Conservation (phyloP, 345 rosid genomes). For the Erucastrum elatum region DNA sequence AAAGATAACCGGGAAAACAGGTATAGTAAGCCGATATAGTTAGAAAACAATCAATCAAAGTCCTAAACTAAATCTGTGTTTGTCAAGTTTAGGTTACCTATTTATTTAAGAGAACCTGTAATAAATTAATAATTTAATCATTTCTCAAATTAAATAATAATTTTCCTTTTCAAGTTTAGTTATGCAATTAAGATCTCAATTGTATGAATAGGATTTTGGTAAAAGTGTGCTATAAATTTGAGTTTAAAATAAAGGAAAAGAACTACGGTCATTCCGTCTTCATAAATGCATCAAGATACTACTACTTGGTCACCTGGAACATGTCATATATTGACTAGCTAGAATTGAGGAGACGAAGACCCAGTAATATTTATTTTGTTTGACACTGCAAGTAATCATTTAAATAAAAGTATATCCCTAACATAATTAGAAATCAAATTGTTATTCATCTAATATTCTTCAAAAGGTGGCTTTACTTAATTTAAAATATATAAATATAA, state of each 20-base stretch:
- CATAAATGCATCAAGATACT: not conserved
- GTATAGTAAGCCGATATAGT: not conserved
- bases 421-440: not conserved
- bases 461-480: not conserved
- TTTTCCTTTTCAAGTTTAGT: not conserved
- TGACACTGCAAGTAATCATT: conserved; percentile 20
- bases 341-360: conserved; percentile 27
- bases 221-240: not conserved
- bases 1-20: not conserved
- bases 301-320: conserved; percentile 25
- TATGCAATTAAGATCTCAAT: not conserved
- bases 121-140: not conserved
- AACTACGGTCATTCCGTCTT: not conserved
- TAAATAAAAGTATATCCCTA: not conserved
- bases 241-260: not conserved
- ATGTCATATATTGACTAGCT: conserved; percentile 24
- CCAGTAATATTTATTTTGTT: conserved; percentile 6
- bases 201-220: not conserved
- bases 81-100: conserved; percentile 24
- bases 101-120: not conserved
- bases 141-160: not conserved
- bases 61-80: not conserved
- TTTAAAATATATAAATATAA: too few relatives aligned
- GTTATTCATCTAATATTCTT: not conserved
- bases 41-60: not conserved